phyloP scores from a whole-genome alignment of 306 rosid species.

The Cicer yamashitae region DNA sequence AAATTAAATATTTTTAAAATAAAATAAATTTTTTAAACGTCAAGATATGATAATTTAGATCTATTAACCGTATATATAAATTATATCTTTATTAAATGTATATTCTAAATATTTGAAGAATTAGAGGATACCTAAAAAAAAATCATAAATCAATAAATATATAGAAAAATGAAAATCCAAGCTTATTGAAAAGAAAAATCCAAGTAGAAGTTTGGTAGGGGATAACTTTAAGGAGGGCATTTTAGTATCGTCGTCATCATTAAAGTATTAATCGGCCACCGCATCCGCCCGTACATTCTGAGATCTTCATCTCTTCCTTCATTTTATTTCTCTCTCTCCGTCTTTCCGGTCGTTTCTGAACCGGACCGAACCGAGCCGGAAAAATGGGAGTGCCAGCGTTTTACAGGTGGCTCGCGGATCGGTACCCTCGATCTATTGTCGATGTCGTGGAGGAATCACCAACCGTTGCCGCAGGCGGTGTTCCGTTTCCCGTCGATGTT shows the following conservation, averaged over 20 bases:
- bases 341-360: slow-evolving; percentile 33
- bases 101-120: too few relatives aligned
- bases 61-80: too few relatives aligned
- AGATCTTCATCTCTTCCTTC: slow-evolving; percentile 46
- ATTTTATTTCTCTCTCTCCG: background rate
- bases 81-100: too few relatives aligned
- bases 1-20: too few relatives aligned
- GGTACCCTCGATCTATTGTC: slow-evolving; percentile 77
- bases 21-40: too few relatives aligned
- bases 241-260: slow-evolving; percentile 9
- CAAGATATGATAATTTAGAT: too few relatives aligned
- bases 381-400: slow-evolving; percentile 96
- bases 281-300: slow-evolving; percentile 46
- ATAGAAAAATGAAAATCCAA: too few relatives aligned
- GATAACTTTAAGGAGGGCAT: too few relatives aligned
- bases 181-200: too few relatives aligned
- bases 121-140: too few relatives aligned
- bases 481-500: slow-evolving; percentile 53
- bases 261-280: slow-evolving; percentile 36
- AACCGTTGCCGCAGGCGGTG: slow-evolving; percentile 43
- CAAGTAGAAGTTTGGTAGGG: too few relatives aligned
- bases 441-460: slow-evolving; percentile 84
- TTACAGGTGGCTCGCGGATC: slow-evolving; percentile 98
- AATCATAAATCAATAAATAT: too few relatives aligned
- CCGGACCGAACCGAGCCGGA: slow-evolving; percentile 53